Evolutionary conservation across 192 early-diverging fungal genomes (phyloP).

Genomic region (Coemansia sp.): DNA sequence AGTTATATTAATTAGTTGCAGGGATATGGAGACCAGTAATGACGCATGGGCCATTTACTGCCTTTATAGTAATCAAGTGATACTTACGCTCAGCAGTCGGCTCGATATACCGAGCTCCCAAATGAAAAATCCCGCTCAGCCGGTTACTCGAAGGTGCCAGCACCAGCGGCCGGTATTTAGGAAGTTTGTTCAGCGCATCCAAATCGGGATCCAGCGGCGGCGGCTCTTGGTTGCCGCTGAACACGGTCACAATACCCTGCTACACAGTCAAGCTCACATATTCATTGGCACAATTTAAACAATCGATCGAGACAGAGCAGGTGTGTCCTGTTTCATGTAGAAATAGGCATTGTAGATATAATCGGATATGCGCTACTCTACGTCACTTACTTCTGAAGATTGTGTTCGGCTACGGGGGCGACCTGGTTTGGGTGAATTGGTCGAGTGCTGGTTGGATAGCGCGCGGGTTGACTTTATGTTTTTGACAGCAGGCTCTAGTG

Average conservation of each 20-base stretch:
- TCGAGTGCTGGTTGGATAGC: conserved; percentile 30
- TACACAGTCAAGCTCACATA: conserved; percentile 17
- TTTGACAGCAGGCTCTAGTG: conserved; percentile 29
- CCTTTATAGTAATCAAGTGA: background rate
- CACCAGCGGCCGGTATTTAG: conserved; percentile 45
- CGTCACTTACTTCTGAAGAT: conserved; percentile 48
- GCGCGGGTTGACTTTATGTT: conserved; percentile 37
- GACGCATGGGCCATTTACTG: background rate
- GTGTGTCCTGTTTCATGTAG: background rate
- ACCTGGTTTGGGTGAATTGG: conserved; percentile 16
- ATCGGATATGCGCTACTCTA: background rate
- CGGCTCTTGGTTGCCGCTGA: conserved; percentile 39
- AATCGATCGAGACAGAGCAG: background rate
- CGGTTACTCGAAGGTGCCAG: conserved; percentile 47
- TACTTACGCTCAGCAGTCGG: conserved; percentile 55
- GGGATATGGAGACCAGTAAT: background rate
- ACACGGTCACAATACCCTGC: conserved; percentile 51
- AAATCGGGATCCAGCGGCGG: conserved; percentile 52
- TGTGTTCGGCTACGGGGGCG: conserved; percentile 53
- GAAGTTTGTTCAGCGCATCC: conserved; percentile 46
- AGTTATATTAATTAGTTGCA: conserved; percentile 2
- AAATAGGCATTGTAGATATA: background rate
- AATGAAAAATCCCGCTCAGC: conserved; percentile 46
- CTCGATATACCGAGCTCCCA: conserved; percentile 50
- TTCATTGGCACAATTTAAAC: background rate